phyloP scores from a whole-genome alignment of 2,329 filamentous ascomycete genomes.

The Huntiella abstrusa region DNA sequence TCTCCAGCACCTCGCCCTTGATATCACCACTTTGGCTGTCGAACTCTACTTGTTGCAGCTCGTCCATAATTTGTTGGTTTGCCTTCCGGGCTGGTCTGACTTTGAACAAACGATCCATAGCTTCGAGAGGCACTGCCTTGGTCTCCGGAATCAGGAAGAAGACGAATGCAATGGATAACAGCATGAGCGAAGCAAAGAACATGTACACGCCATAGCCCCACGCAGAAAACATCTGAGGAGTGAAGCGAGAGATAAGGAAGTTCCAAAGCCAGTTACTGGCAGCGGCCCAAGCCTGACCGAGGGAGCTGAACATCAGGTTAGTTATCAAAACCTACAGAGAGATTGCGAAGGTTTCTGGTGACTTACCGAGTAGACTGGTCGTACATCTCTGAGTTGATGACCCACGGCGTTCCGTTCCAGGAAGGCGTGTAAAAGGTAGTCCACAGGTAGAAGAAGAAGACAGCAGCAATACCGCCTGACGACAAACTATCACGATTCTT shows the following conservation, averaged over 20 bases:
- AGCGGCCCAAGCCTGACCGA: conserved; percentile 37
- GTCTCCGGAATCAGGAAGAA: conserved; percentile 48
- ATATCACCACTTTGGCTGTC: background rate
- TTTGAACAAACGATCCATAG: conserved; percentile 43
- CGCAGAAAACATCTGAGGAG: conserved; percentile 41
- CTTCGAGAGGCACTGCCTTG: conserved; percentile 44
- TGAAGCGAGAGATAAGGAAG: conserved; percentile 50
- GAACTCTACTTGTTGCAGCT: conserved; percentile 16
- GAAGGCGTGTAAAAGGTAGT: conserved; percentile 51
- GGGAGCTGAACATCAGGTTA: conserved; percentile 3
- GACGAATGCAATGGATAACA: conserved; percentile 37
- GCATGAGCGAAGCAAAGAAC: conserved; percentile 47
- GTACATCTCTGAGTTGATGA: conserved; percentile 48
- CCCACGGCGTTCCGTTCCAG: conserved; percentile 53
- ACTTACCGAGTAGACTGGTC: conserved; percentile 9
- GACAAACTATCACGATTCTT: conserved; percentile 18
- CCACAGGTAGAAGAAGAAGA: conserved; percentile 48
- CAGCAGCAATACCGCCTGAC: conserved; percentile 44
- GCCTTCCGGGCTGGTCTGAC: conserved; percentile 26
- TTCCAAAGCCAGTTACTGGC: conserved; percentile 58
- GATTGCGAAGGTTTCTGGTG: conserved; percentile 41
- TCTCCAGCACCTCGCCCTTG: background rate
- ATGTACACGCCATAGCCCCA: conserved; percentile 43
- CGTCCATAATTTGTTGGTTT: conserved; percentile 25
- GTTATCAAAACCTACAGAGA: conserved; percentile 24